Evolutionary conservation across 2,329 filamentous ascomycete genomes (phyloP).

Genomic region (Scorias spongiosa): DNA sequence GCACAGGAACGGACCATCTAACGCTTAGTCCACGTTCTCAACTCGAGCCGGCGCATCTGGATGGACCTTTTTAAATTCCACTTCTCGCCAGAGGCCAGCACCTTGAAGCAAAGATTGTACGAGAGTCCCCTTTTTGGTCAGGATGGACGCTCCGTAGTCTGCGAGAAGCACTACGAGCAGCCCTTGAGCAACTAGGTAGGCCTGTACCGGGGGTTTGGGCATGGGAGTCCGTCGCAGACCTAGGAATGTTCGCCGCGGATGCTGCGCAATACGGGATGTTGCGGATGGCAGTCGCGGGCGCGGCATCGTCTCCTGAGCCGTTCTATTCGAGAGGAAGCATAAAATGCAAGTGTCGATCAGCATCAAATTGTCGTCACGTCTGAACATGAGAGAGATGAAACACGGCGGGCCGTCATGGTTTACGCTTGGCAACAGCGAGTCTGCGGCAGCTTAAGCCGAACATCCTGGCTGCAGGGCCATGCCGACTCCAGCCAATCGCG

Average conservation of each 20-base stretch:
- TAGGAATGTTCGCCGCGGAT: constrained; percentile 16
- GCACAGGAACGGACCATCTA: no score
- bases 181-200: constrained; percentile 19
- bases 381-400: background rate
- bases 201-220: constrained; percentile 16
- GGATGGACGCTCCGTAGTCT: constrained; percentile 13
- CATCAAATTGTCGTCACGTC: background rate
- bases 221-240: constrained; percentile 16
- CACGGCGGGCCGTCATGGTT: background rate
- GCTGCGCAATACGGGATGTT: background rate
- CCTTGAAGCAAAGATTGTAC: constrained; percentile 13
- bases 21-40: no score
- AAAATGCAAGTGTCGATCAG: background rate
- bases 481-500: background rate
- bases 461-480: background rate
- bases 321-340: background rate
- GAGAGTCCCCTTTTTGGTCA: constrained; percentile 10
- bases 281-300: background rate
- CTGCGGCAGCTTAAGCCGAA: no score
- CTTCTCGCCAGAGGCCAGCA: constrained; percentile 14
- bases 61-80: background rate
- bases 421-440: background rate
- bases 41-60: background rate
- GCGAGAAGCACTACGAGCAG: constrained; percentile 18
- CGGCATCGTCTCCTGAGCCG: background rate